A percentile compares a stretch with the other conserved stretches of the same genome.
These are phyloP conservation scores for Exserohilum turcica DNA, from an alignment of 2,329 filamentous ascomycete species.

Conservation along the genomic window DNA sequence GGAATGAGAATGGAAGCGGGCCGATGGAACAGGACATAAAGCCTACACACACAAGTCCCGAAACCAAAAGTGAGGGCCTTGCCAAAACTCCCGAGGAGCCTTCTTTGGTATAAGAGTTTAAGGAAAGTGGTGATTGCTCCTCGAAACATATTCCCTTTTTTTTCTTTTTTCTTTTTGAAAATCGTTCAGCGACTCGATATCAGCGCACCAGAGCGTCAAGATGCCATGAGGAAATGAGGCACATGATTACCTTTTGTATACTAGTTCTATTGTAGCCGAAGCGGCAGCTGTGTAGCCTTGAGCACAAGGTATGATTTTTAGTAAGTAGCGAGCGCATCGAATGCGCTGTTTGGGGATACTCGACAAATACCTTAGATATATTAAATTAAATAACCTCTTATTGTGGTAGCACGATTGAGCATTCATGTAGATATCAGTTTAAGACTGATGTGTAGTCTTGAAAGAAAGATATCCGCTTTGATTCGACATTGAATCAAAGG, in stretches of 20 bases:
- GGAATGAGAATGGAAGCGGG: neutral
- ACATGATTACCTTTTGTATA: constrained; percentile 4
- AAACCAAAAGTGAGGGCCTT: constrained; percentile 16
- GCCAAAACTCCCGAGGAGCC: constrained; percentile 23
- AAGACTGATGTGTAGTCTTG: too few species aligned
- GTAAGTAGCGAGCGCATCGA: neutral
- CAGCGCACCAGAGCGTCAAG: neutral
- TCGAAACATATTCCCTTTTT: neutral
- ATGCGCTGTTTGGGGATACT: neutral
- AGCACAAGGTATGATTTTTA: neutral
- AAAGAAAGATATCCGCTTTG: neutral
- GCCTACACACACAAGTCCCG: constrained; percentile 10
- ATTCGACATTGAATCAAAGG: neutral
- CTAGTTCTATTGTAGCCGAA: neutral
- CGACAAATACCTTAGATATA: neutral
- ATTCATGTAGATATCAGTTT: too few species aligned
- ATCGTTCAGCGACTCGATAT: constrained; percentile 2
- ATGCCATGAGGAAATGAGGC: constrained; percentile 5
- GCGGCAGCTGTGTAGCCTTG: neutral
- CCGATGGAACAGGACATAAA: constrained; percentile 2
- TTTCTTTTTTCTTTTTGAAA: neutral
- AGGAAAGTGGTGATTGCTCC: neutral
- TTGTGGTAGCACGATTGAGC: too few species aligned
- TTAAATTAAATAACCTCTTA: neutral
- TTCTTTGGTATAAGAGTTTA: constrained; percentile 2